Evolutionary conservation across 257 asterid species (phyloP), one percentile per base, ranked within the genome.

Genomic region (Solanum bukasovii): DNA sequence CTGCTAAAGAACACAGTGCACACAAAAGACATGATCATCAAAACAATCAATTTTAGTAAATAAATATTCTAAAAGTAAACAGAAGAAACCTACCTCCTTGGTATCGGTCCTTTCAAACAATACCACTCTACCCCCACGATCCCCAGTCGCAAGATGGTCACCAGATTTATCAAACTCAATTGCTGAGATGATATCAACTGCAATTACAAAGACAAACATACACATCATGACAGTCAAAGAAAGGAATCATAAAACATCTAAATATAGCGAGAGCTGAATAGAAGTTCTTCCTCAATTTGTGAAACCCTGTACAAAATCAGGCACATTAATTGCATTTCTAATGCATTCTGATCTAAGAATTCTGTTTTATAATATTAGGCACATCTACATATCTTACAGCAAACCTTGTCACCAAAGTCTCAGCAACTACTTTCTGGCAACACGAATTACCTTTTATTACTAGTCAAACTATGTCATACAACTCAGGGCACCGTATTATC

Each of bases 101-200:
- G 87, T 67, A 61, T 93, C 93, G 11, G 94, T 91, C 88, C 94
- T 92, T 90, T 93, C 95, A 83, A 93, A 93, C 79, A 93, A 91
- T 56, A 93, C 95, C 90, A 92, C 95, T 88, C 95, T 90, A 84
- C 95, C 95, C 68, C 95, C 95, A 34, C 95, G 94, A 87, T 93
- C 95, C 88, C 95, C 95, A 5, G 95, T 93, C 83, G 95, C 95
- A 73, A 93, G 95, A 91, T 92, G 95, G 88, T 93, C 94, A 52
- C 95, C 95, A 86, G 93, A 88, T 92, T 90, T 93, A 79, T 93
- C 95, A 81, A 93, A 93, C 91, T 93, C 95, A 49, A 93, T 93
- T 59, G 95, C 95, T 23, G 96, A 95, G 87, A 96, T 96, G 90
- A 95, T 96, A 91, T 96, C 98, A 89, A 95, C 98, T 96, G 94